These are phyloP conservation scores for Populus davidiana DNA, from an alignment of 345 rosid genomes.

Conservation along the genomic window DNA sequence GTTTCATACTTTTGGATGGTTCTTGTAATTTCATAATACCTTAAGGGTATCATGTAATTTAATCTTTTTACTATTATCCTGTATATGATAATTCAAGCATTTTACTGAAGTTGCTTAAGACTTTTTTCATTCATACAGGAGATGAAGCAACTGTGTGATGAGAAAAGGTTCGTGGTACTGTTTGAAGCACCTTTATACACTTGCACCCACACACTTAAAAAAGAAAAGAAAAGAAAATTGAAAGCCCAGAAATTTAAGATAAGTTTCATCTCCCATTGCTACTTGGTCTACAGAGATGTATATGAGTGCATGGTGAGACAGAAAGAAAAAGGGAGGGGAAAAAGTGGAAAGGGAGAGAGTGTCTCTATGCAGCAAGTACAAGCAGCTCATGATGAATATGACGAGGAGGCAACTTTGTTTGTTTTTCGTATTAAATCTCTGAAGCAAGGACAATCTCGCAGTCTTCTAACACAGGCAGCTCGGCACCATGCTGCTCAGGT, in stretches of 20 bases:
- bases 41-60: too few species aligned
- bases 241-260: not conserved
- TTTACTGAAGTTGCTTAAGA: conserved; percentile 5
- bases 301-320: conserved; percentile 67
- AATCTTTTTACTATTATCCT: not conserved
- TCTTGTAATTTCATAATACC: too few species aligned
- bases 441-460: conserved; percentile 86
- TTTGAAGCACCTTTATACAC: not conserved
- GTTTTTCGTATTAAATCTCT: conserved; percentile 88
- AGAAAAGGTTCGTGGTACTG: conserved; percentile 63
- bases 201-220: not conserved
- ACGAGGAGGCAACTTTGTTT: conserved; percentile 76
- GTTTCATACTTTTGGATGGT: too few species aligned
- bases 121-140: conserved; percentile 52
- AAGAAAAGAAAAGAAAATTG: not conserved
- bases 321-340: conserved; percentile 71
- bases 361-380: conserved; percentile 51
- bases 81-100: not conserved
- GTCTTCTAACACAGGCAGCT: conserved; percentile 90
- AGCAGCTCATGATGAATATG: conserved; percentile 70
- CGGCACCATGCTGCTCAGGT: conserved; percentile 99
- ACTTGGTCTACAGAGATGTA: conserved; percentile 50
- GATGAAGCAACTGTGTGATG: conserved; percentile 94
- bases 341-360: conserved; percentile 68
- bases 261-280: conserved; percentile 21